Conservation (phyloP, 441 rosid genomes). For the Croton setiger region DNA sequence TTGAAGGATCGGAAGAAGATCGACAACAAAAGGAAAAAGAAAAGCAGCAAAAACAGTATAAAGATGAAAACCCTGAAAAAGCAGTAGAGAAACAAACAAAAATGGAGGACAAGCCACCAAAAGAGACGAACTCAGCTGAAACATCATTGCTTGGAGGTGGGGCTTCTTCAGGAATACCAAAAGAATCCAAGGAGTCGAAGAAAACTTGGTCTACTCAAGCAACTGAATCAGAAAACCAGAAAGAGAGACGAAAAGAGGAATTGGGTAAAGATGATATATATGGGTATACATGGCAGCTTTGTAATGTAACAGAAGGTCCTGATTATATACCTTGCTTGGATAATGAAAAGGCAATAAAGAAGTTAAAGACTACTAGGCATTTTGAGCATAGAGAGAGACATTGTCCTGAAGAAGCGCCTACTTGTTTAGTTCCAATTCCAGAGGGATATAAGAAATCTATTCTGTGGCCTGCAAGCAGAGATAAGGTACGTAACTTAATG, state of each 20-base stretch:
- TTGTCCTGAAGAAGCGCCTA: constrained; percentile 80
- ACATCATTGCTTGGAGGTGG: constrained; percentile 27
- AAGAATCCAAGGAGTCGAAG: constrained; percentile 77
- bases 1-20: constrained; percentile 33
- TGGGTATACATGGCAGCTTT: constrained; percentile 65
- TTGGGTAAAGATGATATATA: constrained; percentile 27
- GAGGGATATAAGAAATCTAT: constrained; percentile 65
- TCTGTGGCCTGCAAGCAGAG: constrained; percentile 82
- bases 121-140: constrained; percentile 17
- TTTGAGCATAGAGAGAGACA: constrained; percentile 93
- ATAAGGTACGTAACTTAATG: constrained; percentile 51
- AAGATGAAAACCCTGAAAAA: constrained; percentile 13
- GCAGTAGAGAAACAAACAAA: constrained; percentile 13
- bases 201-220: constrained; percentile 81
- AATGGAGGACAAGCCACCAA: constrained; percentile 15
- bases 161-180: constrained; percentile 52
- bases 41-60: constrained; percentile 21
- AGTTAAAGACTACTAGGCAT: constrained; percentile 51
- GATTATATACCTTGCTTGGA: constrained; percentile 97
- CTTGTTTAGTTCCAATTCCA: constrained; percentile 66
- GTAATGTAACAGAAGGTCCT: constrained; percentile 70
- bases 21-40: constrained; percentile 23
- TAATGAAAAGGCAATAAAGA: constrained; percentile 63
- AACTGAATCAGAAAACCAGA: constrained; percentile 68
- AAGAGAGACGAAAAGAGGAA: constrained; percentile 60